A percentile compares a stretch with the other conserved stretches of the same genome.
Conservation (phyloP, 176 grass and related monocot species). For the Oryza glumipatula region DNA sequence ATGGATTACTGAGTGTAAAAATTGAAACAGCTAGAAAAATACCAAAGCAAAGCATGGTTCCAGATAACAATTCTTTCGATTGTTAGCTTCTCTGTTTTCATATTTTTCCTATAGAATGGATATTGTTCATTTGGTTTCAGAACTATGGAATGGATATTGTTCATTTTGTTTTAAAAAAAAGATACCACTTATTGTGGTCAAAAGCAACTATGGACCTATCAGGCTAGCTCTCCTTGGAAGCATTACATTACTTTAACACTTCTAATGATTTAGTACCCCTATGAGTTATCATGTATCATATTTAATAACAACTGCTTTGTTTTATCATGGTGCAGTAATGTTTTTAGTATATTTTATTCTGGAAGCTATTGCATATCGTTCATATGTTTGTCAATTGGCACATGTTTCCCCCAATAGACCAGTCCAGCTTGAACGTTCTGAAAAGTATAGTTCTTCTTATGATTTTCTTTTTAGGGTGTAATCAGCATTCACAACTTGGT, state of each 20-base stretch:
- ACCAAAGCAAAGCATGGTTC: not conserved
- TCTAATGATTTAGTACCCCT: conserved; percentile 14
- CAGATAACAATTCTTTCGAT: not conserved
- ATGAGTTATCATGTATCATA: not conserved
- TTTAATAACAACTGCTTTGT: not conserved
- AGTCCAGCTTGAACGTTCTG: not conserved
- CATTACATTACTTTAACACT: not conserved
- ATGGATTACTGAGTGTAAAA: not conserved
- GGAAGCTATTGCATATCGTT: not conserved
- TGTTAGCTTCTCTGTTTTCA: not conserved
- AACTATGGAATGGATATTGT: not conserved
- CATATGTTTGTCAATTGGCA: not conserved
- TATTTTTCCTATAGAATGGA: not conserved
- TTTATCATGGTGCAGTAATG: conserved; percentile 10
- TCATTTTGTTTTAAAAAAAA: not conserved
- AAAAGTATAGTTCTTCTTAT: not conserved
- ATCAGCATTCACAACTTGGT: conserved; percentile 29
- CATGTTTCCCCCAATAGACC: not conserved
- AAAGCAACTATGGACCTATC: not conserved
- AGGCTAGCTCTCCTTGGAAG: not conserved
- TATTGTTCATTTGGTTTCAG: not conserved
- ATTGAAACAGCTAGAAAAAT: not conserved
- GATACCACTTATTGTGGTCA: not conserved
- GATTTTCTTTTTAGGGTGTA: conserved; percentile 51
- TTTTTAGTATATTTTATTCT: not conserved